These are phyloP conservation scores for Phytophthora vignae DNA, from an alignment of 352 stramenopile genomes.

Conservation along the genomic window DNA sequence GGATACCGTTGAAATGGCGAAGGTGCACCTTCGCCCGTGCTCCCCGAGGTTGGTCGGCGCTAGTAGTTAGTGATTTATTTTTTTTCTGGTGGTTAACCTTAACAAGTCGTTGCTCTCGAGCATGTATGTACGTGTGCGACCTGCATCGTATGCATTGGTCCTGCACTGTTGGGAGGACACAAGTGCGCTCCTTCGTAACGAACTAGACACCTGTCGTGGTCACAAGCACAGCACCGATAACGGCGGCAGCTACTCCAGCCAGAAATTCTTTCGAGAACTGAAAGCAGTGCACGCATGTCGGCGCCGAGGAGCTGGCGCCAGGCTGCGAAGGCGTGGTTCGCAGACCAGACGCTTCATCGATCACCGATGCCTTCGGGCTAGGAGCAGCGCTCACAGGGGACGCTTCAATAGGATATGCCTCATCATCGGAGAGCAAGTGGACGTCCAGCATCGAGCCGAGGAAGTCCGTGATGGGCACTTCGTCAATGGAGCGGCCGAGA, in stretches of 20 bases:
- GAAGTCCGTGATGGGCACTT: conserved; percentile 89
- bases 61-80: conserved; percentile 45
- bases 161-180: not conserved
- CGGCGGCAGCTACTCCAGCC: conserved; percentile 22
- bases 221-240: conserved; percentile 40
- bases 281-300: conserved; percentile 31
- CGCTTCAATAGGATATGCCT: conserved; percentile 77
- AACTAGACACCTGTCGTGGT: conserved; percentile 50
- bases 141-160: not conserved
- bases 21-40: not conserved
- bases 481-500: conserved; percentile 70
- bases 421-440: conserved; percentile 72
- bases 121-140: not conserved
- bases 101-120: conserved; percentile 21
- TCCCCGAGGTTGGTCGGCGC: conserved; percentile 1
- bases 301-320: not conserved
- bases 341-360: not conserved
- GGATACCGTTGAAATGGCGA: conserved; percentile 29
- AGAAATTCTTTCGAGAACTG: conserved; percentile 62
- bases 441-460: conserved; percentile 89
- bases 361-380: conserved; percentile 2
- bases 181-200: not conserved
- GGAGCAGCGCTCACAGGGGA: not conserved
- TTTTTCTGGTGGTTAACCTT: conserved; percentile 21
- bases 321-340: not conserved